These are phyloP conservation scores for Lasiosphaeria hispida DNA, from an alignment of 495 filamentous ascomycete species.

Conservation along the genomic window DNA sequence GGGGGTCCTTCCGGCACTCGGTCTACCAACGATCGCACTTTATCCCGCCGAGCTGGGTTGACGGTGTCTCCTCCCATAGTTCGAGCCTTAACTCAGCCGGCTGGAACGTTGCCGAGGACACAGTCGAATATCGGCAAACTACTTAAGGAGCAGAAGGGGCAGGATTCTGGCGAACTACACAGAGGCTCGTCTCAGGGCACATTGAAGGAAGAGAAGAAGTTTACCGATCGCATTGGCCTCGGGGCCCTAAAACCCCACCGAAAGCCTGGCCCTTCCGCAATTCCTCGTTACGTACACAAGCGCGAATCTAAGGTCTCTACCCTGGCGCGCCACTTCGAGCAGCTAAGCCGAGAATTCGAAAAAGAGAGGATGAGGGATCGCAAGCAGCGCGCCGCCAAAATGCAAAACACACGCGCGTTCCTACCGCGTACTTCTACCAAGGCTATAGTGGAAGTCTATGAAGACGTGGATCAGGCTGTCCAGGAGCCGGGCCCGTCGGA, in stretches of 20 bases:
- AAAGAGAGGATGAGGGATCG: constrained; percentile 87
- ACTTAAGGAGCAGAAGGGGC: constrained; percentile 37
- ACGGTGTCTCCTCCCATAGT: constrained; percentile 62
- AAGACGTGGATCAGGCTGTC: constrained; percentile 87
- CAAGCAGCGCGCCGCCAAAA: constrained; percentile 76
- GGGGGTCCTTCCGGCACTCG: constrained; percentile 11
- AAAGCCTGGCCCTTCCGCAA: constrained; percentile 68
- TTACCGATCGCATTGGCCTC: constrained; percentile 64
- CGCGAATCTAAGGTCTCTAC: constrained; percentile 77
- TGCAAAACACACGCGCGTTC: constrained; percentile 75
- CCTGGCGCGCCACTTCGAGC: constrained; percentile 93
- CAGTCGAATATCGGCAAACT: constrained; percentile 34
- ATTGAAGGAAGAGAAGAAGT: constrained; percentile 64
- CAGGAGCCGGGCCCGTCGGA: constrained; percentile 75
- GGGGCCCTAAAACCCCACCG: constrained; percentile 58
- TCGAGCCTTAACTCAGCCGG: constrained; percentile 71
- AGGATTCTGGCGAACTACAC: constrained; percentile 29
- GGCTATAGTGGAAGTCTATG: constrained; percentile 93
- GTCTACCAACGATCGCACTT: constrained; percentile 36
- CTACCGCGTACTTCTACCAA: constrained; percentile 84
- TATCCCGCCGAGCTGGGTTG: constrained; percentile 40
- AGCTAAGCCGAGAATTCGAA: constrained; percentile 93
- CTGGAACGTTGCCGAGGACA: constrained; percentile 30
- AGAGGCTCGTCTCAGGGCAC: constrained; percentile 29
- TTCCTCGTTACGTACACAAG: constrained; percentile 77